phyloP scores from a whole-genome alignment of 2,329 filamentous ascomycete species.

The Aspergillus oerlinghausenensis region DNA sequence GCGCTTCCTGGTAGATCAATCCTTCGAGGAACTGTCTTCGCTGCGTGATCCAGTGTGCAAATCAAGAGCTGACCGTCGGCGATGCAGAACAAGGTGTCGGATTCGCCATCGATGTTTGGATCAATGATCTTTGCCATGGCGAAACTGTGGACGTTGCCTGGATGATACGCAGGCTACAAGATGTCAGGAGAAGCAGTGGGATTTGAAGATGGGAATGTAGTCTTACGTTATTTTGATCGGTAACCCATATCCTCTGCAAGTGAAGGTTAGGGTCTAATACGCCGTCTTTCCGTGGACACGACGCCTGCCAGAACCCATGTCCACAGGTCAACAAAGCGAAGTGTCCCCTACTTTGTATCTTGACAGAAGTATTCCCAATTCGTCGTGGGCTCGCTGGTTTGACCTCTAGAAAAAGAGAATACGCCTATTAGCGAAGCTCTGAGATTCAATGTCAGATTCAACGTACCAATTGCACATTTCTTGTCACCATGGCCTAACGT shows the following conservation, averaged over 20 bases:
- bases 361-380: slow-evolving; percentile 36
- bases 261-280: slow-evolving; percentile 24
- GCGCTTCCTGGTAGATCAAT: slow-evolving; percentile 40
- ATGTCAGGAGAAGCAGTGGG: slow-evolving; percentile 12
- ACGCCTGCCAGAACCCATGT: slow-evolving; percentile 35
- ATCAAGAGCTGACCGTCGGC: slow-evolving; percentile 45
- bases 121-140: slow-evolving; percentile 28
- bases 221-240: slow-evolving; percentile 40
- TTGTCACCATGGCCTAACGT: slow-evolving; percentile 15
- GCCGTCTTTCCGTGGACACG: slow-evolving; percentile 21
- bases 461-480: slow-evolving; percentile 25
- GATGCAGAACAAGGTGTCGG: slow-evolving; percentile 46
- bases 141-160: slow-evolving; percentile 32
- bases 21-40: slow-evolving; percentile 39
- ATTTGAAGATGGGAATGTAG: not conserved
- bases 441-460: not conserved
- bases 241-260: slow-evolving; percentile 37
- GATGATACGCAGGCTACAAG: slow-evolving; percentile 35
- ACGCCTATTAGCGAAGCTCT: slow-evolving; percentile 9
- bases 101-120: slow-evolving; percentile 23
- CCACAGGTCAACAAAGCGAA: slow-evolving; percentile 35
- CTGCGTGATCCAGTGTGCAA: slow-evolving; percentile 42
- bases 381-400: slow-evolving; percentile 25
- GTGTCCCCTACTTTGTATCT: slow-evolving; percentile 26
- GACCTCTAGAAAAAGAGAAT: slow-evolving; percentile 23